These are phyloP conservation scores for Medakamo hakoo DNA, from an alignment of 139 green algal species.

Conservation along the genomic window DNA sequence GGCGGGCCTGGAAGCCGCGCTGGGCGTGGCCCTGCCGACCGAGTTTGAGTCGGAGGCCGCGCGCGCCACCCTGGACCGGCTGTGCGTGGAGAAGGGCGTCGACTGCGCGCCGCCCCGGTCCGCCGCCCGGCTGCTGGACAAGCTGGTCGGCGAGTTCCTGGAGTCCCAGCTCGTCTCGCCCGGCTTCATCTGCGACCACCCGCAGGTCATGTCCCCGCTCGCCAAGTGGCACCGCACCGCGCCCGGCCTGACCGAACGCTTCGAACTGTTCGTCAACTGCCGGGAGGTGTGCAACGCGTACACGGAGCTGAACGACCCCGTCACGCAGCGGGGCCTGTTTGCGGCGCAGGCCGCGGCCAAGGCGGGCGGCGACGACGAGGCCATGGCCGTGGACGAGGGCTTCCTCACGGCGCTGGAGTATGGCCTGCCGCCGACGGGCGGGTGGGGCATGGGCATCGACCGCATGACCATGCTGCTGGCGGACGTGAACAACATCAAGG, in stretches of 20 bases:
- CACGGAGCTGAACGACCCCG: constrained; percentile 98
- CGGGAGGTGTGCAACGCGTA: constrained; percentile 96
- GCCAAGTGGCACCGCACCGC: constrained; percentile 85
- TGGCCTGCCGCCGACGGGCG: constrained; percentile 90
- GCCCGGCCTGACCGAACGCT: constrained; percentile 88
- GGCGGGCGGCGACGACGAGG: constrained; percentile 86
- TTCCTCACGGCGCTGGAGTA: constrained; percentile 97
- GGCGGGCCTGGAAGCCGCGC: constrained; percentile 58
- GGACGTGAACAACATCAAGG: constrained; percentile 95
- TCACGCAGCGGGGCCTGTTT: constrained; percentile 90
- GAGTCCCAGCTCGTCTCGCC: constrained; percentile 84
- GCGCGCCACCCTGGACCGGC: constrained; percentile 36
- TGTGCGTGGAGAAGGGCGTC: constrained; percentile 53
- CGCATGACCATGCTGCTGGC: constrained; percentile 95
- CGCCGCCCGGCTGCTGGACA: constrained; percentile 88
- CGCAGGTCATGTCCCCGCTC: constrained; percentile 95
- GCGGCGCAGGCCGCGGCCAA: constrained; percentile 64
- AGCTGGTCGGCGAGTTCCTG: constrained; percentile 95
- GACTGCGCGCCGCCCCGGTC: constrained; percentile 77
- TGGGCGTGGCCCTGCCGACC: constrained; percentile 48
- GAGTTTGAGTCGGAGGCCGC: constrained; percentile 57
- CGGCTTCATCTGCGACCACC: constrained; percentile 97
- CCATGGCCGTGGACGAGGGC: constrained; percentile 92
- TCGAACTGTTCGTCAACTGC: constrained; percentile 98
- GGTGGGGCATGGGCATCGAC: constrained; percentile 97